Percentiles rank a stretch among this genome's conserved stretches.
phyloP scores from a whole-genome alignment of 2,329 filamentous ascomycete genomes.

The Penicillium olsonii region DNA sequence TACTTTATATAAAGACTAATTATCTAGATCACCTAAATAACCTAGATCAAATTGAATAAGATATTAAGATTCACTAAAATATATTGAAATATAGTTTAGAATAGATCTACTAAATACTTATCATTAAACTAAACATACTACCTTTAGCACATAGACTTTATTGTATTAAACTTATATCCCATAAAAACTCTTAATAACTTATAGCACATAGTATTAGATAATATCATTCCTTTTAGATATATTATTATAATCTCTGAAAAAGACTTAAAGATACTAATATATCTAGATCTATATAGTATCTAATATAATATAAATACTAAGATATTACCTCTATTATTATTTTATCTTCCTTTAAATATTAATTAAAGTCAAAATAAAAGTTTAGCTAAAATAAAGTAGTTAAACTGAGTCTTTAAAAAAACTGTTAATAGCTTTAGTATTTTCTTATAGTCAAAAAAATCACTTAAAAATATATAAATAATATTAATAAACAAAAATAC shows the following conservation, averaged over 20 bases:
- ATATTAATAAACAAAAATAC: slow-evolving; percentile 27
- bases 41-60: not conserved
- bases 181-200: too few species aligned
- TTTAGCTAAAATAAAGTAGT: not conserved
- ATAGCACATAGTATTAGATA: too few species aligned
- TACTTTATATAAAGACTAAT: not conserved
- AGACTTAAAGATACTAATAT: too few species aligned
- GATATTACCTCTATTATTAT: too few species aligned
- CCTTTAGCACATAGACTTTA: too few species aligned
- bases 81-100: not conserved
- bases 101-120: not conserved
- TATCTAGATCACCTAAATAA: not conserved
- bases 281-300: too few species aligned
- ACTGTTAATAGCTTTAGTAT: slow-evolving; percentile 10
- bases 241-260: too few species aligned
- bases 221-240: too few species aligned
- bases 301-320: too few species aligned
- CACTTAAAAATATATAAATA: slow-evolving; percentile 23
- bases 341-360: too few species aligned
- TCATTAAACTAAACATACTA: not conserved
- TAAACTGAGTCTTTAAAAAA: slow-evolving; percentile 1
- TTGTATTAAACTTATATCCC: too few species aligned
- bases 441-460: slow-evolving; percentile 9
- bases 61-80: not conserved
- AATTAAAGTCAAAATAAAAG: too few species aligned